Base-by-base conservation (phyloP, 1,284 basidiomycete species). In the Irpex lacteus region DNA sequence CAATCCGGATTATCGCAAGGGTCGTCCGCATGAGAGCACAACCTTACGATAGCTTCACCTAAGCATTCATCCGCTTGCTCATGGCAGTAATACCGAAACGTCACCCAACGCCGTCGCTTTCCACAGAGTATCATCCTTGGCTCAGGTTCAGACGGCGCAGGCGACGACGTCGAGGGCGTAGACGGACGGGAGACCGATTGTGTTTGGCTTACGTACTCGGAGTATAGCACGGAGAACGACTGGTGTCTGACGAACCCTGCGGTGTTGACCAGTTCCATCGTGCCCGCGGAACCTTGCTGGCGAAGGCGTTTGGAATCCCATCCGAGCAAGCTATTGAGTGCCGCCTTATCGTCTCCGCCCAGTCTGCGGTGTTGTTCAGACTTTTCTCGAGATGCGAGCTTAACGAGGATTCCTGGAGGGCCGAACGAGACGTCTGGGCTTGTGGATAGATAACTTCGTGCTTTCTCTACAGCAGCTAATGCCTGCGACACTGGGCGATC, bases 171-270 rank as follows among this genome's bases (percentile, higher is more conserved):
- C 26, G 26, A 26, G 26, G 64, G 61, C 4, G 62, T 52, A 32
- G 61, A 38, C 5, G 56, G 60, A 7, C 49, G 60, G 9, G 64
- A 60, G 26, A 4, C 26, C 26, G 26, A 3, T 4, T 68, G 63
- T 5, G 67, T 66, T 21, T 67, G 65, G 13, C 77, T 79, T 4
- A 84, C 75, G 67, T 83, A 78, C 44, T 78, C 75, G n/a, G 82
- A 81, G 60, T 82, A 81, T n/a, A 90, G 72, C 9, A 85, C 76
- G 2, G 83, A 83, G 15, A 90, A 74, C 32, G 78, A 79, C 70
- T 91, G 89, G 44, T 88, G 86, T 36, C 82, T 74, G 36, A 86
- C 76, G 66, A 91, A 90, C 6, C 86, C 85, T 4, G 70, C 60
- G 11, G 78, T 75, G 3, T 85, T 86, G 5, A 73, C 68, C 82